Evolutionary conservation across 1,139 yeast genomes (phyloP), one percentile per base, ranked within the genome.

Genomic region (Pneumocystis sp.): DNA sequence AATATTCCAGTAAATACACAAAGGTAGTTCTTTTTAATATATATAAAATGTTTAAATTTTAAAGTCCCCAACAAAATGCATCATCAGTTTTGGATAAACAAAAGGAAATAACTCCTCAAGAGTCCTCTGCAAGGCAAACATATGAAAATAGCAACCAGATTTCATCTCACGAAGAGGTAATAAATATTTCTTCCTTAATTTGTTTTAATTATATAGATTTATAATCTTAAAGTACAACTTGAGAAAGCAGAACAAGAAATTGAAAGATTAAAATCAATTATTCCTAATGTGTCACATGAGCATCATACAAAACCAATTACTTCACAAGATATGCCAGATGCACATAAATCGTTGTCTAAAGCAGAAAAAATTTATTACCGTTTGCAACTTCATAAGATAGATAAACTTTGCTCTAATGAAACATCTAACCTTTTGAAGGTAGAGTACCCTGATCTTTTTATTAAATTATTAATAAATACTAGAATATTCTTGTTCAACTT

Each of bases 401-500:
- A 67, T 19, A 50, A 59, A n/a, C 67, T 64, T 37, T 63, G 63
- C 17, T 45, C 42, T 10, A 61, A 63, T 31, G 66, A 59, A 50
- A 63, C 64, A 19, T 67, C 61, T 25, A 67, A 67, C 37, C 63
- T 67, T 63, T 45, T 67, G 39, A 67, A 67, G 40, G 61, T 42
- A 3, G 12, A 10, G 10, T 6, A 21, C 2, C 31, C 12, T 39
- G 4, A 31, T 31, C 7, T 59, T 59, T 59, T 59, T 39, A 59
- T 21, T 21, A 42, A 42, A 21, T 59, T 39, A 17, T 59, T 59
- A 12, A 39, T 59, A 50, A 50, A 50, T 25, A 50, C n/a, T 31
- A 59, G 65, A 64, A 66, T 29, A 65, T 66, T 31, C 61, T 67
- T 40, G 60, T 67, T 19, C 68, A 67, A 59, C 61, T 67, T 37